Conservation (phyloP, 768 basidiomycete species). For the Grammothele lineata region DNA sequence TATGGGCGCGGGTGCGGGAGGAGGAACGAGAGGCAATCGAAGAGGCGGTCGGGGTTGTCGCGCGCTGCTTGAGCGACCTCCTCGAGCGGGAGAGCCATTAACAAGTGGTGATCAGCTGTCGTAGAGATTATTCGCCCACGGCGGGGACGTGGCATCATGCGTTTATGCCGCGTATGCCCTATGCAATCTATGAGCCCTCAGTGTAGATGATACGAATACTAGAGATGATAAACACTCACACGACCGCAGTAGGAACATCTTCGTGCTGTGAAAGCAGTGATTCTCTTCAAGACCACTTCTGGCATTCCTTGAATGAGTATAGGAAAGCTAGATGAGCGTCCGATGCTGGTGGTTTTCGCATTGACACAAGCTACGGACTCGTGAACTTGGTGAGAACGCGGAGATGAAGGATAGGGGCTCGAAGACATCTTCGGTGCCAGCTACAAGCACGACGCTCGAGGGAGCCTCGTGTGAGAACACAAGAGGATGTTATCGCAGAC, state of each 20-base stretch:
- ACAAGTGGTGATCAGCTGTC: neutral
- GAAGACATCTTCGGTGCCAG: too few species aligned
- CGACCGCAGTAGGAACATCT: neutral
- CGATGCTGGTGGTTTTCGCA: neutral
- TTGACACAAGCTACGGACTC: too few species aligned
- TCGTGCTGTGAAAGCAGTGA: neutral
- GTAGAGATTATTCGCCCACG: conserved; percentile 2
- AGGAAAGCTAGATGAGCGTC: neutral
- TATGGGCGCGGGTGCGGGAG: conserved; percentile 48
- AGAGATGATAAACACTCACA: too few species aligned
- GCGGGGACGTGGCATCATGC: conserved; percentile 10
- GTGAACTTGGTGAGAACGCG: too few species aligned
- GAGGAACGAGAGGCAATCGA: conserved; percentile 52
- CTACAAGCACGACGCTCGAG: too few species aligned
- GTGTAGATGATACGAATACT: too few species aligned
- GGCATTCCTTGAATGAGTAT: neutral
- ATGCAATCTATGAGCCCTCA: too few species aligned
- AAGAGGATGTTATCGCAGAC: too few species aligned
- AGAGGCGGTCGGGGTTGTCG: conserved; percentile 61
- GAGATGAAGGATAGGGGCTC: too few species aligned
- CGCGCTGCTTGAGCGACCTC: conserved; percentile 63
- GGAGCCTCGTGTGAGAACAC: too few species aligned
- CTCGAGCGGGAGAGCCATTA: conserved; percentile 37
- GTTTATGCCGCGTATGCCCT: conserved; percentile 3
- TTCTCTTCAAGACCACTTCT: neutral